Evolutionary conservation across 495 filamentous ascomycete species (phyloP).

Genomic region (Niebla homalea): DNA sequence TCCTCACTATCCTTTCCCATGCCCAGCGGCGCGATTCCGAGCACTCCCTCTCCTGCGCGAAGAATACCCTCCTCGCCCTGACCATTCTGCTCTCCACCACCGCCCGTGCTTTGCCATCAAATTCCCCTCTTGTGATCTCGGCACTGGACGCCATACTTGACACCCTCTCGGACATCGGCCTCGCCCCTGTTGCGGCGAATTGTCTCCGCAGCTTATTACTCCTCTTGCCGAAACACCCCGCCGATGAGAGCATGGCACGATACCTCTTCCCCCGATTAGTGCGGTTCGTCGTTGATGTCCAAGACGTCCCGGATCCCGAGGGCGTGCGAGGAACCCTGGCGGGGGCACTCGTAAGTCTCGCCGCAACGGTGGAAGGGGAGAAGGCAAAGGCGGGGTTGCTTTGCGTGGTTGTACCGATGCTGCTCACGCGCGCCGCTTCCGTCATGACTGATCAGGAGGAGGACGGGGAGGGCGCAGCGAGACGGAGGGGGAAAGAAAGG

Average conservation of each 20-base stretch:
- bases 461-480: no score
- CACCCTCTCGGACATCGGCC: slow-evolving; percentile 68
- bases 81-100: slow-evolving; percentile 82
- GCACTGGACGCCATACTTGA: slow-evolving; percentile 69
- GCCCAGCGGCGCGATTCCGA: slow-evolving; percentile 74
- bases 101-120: slow-evolving; percentile 49
- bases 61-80: slow-evolving; percentile 76
- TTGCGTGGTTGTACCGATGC: slow-evolving; percentile 60
- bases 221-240: slow-evolving; percentile 38
- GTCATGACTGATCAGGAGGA: background rate
- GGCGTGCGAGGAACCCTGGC: slow-evolving; percentile 53
- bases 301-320: slow-evolving; percentile 50
- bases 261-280: slow-evolving; percentile 67
- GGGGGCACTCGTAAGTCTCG: slow-evolving; percentile 60
- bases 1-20: slow-evolving; percentile 65
- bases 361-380: slow-evolving; percentile 34
- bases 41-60: slow-evolving; percentile 74
- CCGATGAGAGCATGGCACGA: slow-evolving; percentile 60
- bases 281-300: slow-evolving; percentile 46
- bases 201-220: slow-evolving; percentile 76
- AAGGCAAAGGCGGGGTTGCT: slow-evolving; percentile 40
- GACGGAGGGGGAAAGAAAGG: slow-evolving; percentile 27
- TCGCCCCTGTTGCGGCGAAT: slow-evolving; percentile 71
- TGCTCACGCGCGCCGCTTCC: slow-evolving; percentile 58
- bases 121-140: slow-evolving; percentile 53